These are phyloP conservation scores for Fusarium mangiferae DNA, from an alignment of 2,329 filamentous ascomycete species.

Conservation along the genomic window DNA sequence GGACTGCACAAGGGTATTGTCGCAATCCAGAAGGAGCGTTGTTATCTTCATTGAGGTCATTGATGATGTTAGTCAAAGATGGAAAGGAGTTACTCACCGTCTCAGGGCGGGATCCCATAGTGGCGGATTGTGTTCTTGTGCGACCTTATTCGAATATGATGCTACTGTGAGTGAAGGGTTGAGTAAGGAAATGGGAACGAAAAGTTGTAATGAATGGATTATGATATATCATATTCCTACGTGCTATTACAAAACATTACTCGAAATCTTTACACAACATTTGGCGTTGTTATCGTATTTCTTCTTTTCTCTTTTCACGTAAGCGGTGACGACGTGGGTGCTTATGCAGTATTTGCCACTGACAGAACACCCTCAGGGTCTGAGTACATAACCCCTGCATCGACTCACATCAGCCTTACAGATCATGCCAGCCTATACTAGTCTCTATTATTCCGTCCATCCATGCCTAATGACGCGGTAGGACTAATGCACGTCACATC, in stretches of 20 bases:
- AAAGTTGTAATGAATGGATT: background rate
- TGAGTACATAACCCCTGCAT: background rate
- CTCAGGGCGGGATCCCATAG: background rate
- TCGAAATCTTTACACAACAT: background rate
- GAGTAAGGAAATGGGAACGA: background rate
- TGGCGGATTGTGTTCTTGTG: background rate
- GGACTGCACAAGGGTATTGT: background rate
- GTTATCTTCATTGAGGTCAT: background rate
- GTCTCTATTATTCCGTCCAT: background rate
- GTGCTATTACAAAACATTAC: background rate
- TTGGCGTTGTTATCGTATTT: background rate
- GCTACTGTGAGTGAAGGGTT: accelerated
- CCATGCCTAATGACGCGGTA: background rate
- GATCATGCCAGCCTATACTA: background rate
- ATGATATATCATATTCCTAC: background rate
- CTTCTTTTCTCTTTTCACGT: background rate
- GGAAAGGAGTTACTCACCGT: background rate
- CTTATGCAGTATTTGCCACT: background rate
- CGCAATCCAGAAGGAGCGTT: background rate
- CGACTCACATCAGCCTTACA: background rate
- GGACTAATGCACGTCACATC: background rate
- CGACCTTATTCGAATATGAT: too few relatives aligned
- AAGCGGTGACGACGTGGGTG: background rate
- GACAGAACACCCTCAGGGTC: background rate
- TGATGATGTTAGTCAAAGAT: accelerated